Evolutionary conservation across 805 yeast genomes (phyloP).

Genomic region (Wickerhamomyces ciferrii): DNA sequence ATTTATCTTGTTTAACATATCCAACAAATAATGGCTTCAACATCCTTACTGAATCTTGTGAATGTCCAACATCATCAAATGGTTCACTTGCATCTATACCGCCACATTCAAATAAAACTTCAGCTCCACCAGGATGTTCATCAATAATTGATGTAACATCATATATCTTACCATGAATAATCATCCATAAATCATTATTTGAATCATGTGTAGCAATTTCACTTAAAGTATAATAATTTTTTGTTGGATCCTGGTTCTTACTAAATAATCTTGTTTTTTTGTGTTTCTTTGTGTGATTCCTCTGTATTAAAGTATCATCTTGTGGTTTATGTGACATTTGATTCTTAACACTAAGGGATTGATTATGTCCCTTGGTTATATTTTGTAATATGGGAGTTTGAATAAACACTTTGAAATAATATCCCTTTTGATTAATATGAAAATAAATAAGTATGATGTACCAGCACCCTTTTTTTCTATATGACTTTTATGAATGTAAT

Average conservation of each 20-base stretch:
- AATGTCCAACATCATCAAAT: slow-evolving; percentile 93
- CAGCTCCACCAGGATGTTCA: slow-evolving; percentile 70
- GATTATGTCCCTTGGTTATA: no score
- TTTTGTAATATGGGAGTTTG: no score
- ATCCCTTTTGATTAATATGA: not conserved
- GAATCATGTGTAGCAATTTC: slow-evolving; percentile 15
- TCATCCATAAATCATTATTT: slow-evolving; percentile 66
- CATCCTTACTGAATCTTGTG: slow-evolving; percentile 86
- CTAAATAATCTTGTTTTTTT: no score
- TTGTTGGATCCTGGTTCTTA: no score
- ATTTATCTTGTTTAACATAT: slow-evolving; percentile 43
- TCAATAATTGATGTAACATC: slow-evolving; percentile 61
- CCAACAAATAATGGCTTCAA: slow-evolving; percentile 70
- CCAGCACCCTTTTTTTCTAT: no score
- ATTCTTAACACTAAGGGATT: no score
- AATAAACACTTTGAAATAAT: not conserved
- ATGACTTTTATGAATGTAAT: no score
- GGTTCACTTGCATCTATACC: slow-evolving; percentile 76
- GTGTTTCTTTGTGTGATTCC: no score
- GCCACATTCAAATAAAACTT: slow-evolving; percentile 71
- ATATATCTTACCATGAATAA: slow-evolving; percentile 75
- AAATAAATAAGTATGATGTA: no score
- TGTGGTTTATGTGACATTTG: no score
- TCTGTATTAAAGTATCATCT: no score
- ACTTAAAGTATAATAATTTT: slow-evolving; percentile 5